A percentile compares a stretch with the other conserved stretches of the same genome.
Conservation (phyloP, 1,139 yeast species). For the Meyerozyma athensensis region DNA sequence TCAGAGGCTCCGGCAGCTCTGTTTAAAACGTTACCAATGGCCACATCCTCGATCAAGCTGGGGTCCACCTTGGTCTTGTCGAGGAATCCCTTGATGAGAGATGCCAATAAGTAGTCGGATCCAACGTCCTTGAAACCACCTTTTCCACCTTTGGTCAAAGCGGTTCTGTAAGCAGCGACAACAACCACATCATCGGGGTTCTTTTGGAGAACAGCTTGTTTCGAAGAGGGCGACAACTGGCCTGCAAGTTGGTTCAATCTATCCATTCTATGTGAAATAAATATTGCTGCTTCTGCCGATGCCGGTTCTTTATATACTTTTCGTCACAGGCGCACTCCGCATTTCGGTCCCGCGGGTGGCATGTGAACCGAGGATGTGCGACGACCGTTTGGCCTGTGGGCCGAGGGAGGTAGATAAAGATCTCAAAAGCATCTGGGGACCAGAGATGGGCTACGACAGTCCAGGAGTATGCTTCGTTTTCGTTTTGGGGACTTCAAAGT, state of each 20-base stretch:
- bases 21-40: slow-evolving; percentile 29
- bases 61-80: slow-evolving; percentile 23
- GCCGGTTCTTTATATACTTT: background rate
- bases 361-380: slow-evolving; percentile 4
- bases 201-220: slow-evolving; percentile 34
- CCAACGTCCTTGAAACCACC: slow-evolving; percentile 32
- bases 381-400: background rate
- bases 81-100: slow-evolving; percentile 25
- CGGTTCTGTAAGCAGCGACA: slow-evolving; percentile 32
- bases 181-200: slow-evolving; percentile 29
- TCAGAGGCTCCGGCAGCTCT: slow-evolving; percentile 21
- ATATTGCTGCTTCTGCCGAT: background rate
- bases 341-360: slow-evolving; percentile 3
- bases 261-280: slow-evolving; percentile 32
- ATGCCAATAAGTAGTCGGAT: slow-evolving; percentile 33
- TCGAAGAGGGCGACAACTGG: slow-evolving; percentile 48
- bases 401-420: background rate
- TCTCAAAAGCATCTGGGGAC: background rate
- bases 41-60: slow-evolving; percentile 23
- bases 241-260: slow-evolving; percentile 58
- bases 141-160: slow-evolving; percentile 30
- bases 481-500: no score
- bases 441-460: no score
- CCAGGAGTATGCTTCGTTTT: no score
- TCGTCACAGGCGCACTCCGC: slow-evolving; percentile 4